These are phyloP conservation scores for Lactarius pseudohatsudake DNA, from an alignment of 768 basidiomycete species.

Conservation along the genomic window DNA sequence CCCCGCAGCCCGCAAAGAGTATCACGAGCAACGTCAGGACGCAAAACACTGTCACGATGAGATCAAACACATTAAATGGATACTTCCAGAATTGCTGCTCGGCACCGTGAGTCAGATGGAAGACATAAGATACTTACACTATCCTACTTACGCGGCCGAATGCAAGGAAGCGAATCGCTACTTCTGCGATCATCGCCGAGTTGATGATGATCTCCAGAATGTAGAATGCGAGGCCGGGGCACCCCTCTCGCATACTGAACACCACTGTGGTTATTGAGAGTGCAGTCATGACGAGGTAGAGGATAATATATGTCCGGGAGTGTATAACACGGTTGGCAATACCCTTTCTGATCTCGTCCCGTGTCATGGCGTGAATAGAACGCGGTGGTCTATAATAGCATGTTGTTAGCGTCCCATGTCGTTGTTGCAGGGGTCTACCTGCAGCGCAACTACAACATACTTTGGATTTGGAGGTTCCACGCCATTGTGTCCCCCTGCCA, in stretches of 20 bases:
- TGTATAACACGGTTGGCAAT: constrained; percentile 90
- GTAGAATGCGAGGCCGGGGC: constrained; percentile 87
- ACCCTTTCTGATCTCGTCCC: constrained; percentile 78
- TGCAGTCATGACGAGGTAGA: constrained; percentile 87
- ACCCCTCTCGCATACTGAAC: constrained; percentile 78
- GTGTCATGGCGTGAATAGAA: constrained; percentile 83
- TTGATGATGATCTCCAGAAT: constrained; percentile 88
- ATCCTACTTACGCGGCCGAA: constrained; percentile 76
- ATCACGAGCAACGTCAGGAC: constrained; percentile 86
- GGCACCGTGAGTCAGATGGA: constrained; percentile 8
- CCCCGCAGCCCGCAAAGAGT: constrained; percentile 80
- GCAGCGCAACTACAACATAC: constrained; percentile 31
- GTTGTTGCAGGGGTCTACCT: constrained; percentile 21
- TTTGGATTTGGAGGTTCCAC: constrained; percentile 24
- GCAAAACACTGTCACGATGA: constrained; percentile 87
- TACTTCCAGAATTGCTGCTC: constrained; percentile 93
- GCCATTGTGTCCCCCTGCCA: constrained; percentile 29
- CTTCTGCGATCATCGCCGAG: constrained; percentile 90
- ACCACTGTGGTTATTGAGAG: constrained; percentile 85
- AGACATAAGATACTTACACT: background rate
- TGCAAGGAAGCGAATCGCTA: constrained; percentile 86
- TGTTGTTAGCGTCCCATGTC: constrained; percentile 13
- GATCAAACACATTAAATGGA: constrained; percentile 87
- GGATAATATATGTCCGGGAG: constrained; percentile 80
- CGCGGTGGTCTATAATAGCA: constrained; percentile 56